These are phyloP conservation scores for Ophiostoma sp. DNA, from an alignment of 2,329 filamentous ascomycete genomes.

Conservation along the genomic window DNA sequence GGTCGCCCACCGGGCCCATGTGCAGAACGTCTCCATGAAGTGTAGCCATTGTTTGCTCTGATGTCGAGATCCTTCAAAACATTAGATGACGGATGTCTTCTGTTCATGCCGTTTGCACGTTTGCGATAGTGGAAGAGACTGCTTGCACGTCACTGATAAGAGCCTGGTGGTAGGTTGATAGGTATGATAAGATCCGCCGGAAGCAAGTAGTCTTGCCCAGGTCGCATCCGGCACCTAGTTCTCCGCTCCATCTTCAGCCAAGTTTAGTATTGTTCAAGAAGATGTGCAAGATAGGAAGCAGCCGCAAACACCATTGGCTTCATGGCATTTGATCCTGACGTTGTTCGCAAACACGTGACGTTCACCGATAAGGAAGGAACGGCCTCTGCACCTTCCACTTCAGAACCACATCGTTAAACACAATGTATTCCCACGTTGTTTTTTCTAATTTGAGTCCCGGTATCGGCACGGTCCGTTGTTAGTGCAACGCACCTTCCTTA, in stretches of 20 bases:
- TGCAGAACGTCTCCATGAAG: slow-evolving; percentile 22
- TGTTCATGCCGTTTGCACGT: too few species aligned
- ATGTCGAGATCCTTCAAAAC: too few species aligned
- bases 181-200: not conserved
- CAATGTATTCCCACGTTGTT: too few species aligned
- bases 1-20: slow-evolving; percentile 32
- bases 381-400: too few species aligned
- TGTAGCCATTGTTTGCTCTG: slow-evolving; percentile 16
- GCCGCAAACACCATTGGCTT: not conserved
- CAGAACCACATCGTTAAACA: too few species aligned
- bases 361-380: too few species aligned
- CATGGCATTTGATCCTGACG: too few species aligned
- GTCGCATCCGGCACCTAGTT: not conserved
- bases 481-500: too few species aligned
- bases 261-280: not conserved
- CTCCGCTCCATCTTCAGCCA: not conserved
- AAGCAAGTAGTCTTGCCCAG: slow-evolving; percentile 3
- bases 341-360: too few species aligned
- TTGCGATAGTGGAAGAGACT: too few species aligned
- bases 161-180: not conserved
- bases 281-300: not conserved
- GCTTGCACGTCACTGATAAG: not conserved
- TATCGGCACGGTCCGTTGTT: too few species aligned
- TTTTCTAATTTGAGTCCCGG: not conserved
- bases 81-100: too few species aligned